Evolutionary conservation across 768 basidiomycete genomes (phyloP).

Genomic region (Leucocoprinus birnbaumii): DNA sequence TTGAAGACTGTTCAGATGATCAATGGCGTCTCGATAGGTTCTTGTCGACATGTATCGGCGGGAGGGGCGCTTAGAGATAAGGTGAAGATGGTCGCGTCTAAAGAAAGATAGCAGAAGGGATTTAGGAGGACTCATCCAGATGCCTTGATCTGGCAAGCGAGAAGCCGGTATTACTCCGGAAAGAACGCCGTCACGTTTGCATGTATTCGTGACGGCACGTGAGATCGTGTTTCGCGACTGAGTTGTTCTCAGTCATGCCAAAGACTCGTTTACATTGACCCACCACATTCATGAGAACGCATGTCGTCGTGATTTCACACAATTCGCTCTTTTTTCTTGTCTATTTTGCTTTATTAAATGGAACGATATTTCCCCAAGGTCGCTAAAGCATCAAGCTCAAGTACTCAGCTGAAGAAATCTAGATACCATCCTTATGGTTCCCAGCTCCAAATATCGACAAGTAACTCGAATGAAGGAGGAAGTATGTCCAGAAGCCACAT

Average conservation of each 20-base stretch:
- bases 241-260: no score
- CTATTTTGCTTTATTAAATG: conserved; percentile 3
- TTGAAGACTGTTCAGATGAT: conserved; percentile 76
- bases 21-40: conserved; percentile 73
- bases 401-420: conserved; percentile 12
- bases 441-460: neutral
- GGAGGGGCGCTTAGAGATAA: conserved; percentile 4
- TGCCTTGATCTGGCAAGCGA: conserved; percentile 9
- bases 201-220: neutral
- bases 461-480: neutral
- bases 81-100: conserved; percentile 15
- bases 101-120: conserved; percentile 23
- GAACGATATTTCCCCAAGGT: conserved; percentile 14
- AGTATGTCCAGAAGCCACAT: conserved; percentile 2
- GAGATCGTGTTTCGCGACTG: neutral
- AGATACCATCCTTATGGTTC: conserved; percentile 11
- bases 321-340: neutral
- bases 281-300: no score
- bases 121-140: conserved; percentile 17
- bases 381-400: conserved; percentile 17
- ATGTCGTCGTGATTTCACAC: neutral
- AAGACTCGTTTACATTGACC: no score
- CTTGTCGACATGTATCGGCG: conserved; percentile 52
- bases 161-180: neutral
- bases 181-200: conserved; percentile 5